Evolutionary conservation across 495 filamentous ascomycete species (phyloP).

Genomic region (Penicillium parvum): DNA sequence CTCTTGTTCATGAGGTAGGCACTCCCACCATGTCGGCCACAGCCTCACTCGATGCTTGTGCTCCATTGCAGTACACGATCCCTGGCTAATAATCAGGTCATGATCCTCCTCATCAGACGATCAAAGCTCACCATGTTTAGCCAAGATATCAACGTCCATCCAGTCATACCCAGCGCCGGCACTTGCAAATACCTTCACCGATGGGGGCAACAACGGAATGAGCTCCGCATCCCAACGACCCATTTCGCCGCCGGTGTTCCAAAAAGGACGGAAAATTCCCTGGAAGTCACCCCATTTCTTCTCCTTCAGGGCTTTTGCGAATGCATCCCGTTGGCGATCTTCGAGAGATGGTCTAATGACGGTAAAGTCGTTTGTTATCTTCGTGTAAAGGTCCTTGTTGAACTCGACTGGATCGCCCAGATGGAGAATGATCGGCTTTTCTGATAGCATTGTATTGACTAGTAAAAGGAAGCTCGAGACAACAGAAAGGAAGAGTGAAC

Average conservation of each 20-base stretch:
- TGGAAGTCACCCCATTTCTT: constrained; percentile 13
- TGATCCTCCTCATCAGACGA: not conserved
- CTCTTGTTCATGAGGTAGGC: too few species aligned
- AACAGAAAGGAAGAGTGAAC: too few species aligned
- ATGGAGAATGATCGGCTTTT: constrained; percentile 9
- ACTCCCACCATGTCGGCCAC: constrained; percentile 10
- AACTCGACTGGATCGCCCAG: constrained; percentile 12
- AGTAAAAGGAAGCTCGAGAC: too few species aligned
- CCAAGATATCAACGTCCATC: constrained; percentile 15
- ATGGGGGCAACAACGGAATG: constrained; percentile 6
- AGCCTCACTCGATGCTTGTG: constrained; percentile 11
- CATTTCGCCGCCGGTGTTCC: constrained; percentile 11
- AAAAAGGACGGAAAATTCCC: constrained; percentile 9
- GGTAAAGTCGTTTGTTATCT: constrained; percentile 4
- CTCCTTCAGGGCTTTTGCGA: constrained; percentile 4
- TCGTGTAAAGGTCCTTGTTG: constrained; percentile 5
- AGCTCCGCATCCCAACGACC: constrained; percentile 14
- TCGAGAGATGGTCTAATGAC: constrained; percentile 6
- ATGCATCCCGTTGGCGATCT: constrained; percentile 5
- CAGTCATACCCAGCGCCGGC: constrained; percentile 15
- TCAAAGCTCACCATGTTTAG: constrained; percentile 7
- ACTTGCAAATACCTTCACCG: constrained; percentile 9
- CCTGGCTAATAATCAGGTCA: not conserved
- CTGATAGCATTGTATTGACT: constrained; percentile 5
- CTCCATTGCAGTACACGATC: constrained; percentile 11